Percentiles rank a stretch among this genome's conserved stretches.
These are phyloP conservation scores for Remersonia thermophila DNA, from an alignment of 2,329 filamentous ascomycete genomes.

Conservation along the genomic window DNA sequence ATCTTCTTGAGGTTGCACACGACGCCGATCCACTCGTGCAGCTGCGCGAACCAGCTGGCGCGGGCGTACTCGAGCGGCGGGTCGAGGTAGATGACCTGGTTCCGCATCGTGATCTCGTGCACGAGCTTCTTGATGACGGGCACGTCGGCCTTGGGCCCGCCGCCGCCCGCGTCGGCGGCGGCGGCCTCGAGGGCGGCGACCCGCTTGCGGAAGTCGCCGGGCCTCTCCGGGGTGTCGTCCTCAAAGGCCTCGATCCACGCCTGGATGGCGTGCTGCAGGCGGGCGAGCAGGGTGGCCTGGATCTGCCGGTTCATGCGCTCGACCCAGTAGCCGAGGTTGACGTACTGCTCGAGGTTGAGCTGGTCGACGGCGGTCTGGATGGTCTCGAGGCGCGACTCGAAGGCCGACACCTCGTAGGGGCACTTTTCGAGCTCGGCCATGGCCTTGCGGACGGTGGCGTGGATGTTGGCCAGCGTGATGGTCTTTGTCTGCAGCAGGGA, in stretches of 20 bases:
- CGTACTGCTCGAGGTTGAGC: constrained; percentile 89
- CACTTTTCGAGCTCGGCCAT: constrained; percentile 75
- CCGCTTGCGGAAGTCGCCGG: constrained; percentile 36
- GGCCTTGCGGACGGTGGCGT: constrained; percentile 70
- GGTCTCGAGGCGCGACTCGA: constrained; percentile 66
- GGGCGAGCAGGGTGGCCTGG: constrained; percentile 64
- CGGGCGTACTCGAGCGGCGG: constrained; percentile 85
- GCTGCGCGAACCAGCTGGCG: constrained; percentile 83
- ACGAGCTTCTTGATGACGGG: constrained; percentile 63
- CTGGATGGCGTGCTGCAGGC: constrained; percentile 71
- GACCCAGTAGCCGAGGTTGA: constrained; percentile 88
- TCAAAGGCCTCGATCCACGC: constrained; percentile 83
- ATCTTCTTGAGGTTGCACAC: constrained; percentile 89
- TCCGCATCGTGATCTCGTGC: constrained; percentile 93
- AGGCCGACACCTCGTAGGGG: constrained; percentile 66
- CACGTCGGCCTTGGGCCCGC: constrained; percentile 33
- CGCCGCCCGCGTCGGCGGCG: neutral
- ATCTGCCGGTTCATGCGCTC: constrained; percentile 75
- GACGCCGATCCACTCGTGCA: constrained; percentile 87
- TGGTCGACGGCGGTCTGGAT: constrained; percentile 93
- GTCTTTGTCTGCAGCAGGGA: constrained; percentile 84
- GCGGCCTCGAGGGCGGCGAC: constrained; percentile 18
- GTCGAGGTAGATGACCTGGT: constrained; percentile 93
- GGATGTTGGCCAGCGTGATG: constrained; percentile 61
- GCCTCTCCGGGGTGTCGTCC: constrained; percentile 35